Base-by-base conservation (phyloP, 164 flowering plant species). In the Berberis vulgaris region DNA sequence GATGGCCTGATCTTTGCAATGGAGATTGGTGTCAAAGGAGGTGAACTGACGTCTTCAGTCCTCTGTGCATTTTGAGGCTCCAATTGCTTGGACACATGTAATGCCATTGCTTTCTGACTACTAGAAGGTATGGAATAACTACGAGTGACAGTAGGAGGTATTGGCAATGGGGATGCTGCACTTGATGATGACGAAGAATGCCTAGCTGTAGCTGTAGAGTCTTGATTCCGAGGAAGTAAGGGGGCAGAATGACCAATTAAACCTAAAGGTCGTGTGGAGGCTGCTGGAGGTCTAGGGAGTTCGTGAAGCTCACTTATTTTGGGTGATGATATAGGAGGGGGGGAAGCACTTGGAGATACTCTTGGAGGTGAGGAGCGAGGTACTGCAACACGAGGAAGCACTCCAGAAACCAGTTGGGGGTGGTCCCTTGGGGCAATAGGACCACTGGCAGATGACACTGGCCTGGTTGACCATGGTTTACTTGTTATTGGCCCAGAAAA, bases 291-390 rank as follows among this genome's bases (percentile, higher is more conserved):
- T 67, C 91, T 77, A 4, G 98, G 98, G 70, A 93, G 98, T 76
- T 93, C 96, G 67, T 93, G 98, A 70, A 90, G 97, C 71, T 93
- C 97, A 72, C 83, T 86, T 69, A 93, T 90, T 74, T 78, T 89
- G 6, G 94, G 97, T 42, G 96, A 76, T 39, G 89, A 83, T n/a
- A 64, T 57, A 62, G 76, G 75, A 62, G 82, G 76, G 42, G 93
- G 91, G 6, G 91, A 84, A 49, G 77, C 71, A 72, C 60, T 70
- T 49, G 85, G 84, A 57, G 96, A 88, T 12, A 74, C 71, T 77
- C 72, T 84, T 39, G 91, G 91, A 57, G 89, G 73, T 39, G 80
- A 67, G 41, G 73, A 65, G 40, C 80, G 73, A 53, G 73, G 75
- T 39, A 72, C 12, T 39, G 83, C 80, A 39, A 60, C 77, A 39